phyloP scores from a whole-genome alignment of 2,329 filamentous ascomycete genomes.

The Immersiporthe knoxdaviesiana region DNA sequence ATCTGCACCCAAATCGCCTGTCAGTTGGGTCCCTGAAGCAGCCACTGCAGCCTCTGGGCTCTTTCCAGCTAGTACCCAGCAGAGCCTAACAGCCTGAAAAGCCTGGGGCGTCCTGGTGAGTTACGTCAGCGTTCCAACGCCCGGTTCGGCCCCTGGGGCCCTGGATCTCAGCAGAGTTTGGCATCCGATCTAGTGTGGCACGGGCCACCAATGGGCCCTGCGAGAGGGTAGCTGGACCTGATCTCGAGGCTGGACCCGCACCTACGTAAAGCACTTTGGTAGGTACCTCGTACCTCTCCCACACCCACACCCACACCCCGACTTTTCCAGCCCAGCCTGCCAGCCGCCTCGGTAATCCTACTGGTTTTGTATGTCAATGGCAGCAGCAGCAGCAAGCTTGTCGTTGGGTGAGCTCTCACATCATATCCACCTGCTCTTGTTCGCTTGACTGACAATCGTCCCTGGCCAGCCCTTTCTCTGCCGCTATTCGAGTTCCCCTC shows the following conservation, averaged over 20 bases:
- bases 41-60: not conserved
- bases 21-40: not conserved
- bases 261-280: slow-evolving; percentile 1
- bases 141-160: not conserved
- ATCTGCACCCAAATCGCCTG: not conserved
- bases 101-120: not conserved
- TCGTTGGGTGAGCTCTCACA: slow-evolving; percentile 10
- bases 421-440: slow-evolving; percentile 10
- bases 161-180: not conserved
- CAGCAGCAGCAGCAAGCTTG: slow-evolving; percentile 2
- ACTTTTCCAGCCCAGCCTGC: not conserved
- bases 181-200: not conserved
- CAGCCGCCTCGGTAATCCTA: not conserved
- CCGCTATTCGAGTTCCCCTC: not conserved
- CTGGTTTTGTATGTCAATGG: not conserved
- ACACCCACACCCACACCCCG: not conserved
- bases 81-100: not conserved
- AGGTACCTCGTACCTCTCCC: not conserved
- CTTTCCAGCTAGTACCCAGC: not conserved
- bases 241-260: not conserved
- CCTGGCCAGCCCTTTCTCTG: not conserved
- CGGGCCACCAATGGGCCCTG: not conserved
- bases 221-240: not conserved
- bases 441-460: not conserved
- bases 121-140: slow-evolving; percentile 3